These are phyloP conservation scores for Flaveria ramosissima DNA, from an alignment of 129 eudicot genomes.

Conservation along the genomic window DNA sequence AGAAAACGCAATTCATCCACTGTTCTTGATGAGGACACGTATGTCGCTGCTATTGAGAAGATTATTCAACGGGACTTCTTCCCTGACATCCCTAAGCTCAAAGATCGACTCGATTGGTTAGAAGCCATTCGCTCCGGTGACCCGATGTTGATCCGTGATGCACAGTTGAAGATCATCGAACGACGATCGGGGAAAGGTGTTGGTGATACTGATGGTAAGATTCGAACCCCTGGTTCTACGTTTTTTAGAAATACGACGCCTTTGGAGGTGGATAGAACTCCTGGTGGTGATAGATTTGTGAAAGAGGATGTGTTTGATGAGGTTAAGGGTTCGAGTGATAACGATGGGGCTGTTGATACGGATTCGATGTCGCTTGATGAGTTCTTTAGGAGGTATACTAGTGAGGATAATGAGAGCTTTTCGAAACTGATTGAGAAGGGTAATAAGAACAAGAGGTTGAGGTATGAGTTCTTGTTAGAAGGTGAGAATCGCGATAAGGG, in stretches of 20 bases:
- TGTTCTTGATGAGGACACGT: slow-evolving; percentile 84
- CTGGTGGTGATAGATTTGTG: slow-evolving; percentile 29
- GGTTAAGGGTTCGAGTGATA: background rate
- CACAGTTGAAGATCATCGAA: slow-evolving; percentile 84
- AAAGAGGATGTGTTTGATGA: slow-evolving; percentile 25
- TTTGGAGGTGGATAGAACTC: slow-evolving; percentile 44
- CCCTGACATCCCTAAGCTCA: slow-evolving; percentile 90
- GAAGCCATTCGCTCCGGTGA: slow-evolving; percentile 79
- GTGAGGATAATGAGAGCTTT: slow-evolving; percentile 94
- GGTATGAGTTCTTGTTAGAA: slow-evolving; percentile 65
- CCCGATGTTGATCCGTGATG: slow-evolving; percentile 83
- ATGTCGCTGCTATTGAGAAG: slow-evolving; percentile 89
- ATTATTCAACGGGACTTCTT: slow-evolving; percentile 92
- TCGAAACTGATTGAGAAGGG: slow-evolving; percentile 67
- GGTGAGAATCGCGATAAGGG: slow-evolving; percentile 55
- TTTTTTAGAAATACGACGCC: slow-evolving; percentile 66
- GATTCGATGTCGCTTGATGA: slow-evolving; percentile 55
- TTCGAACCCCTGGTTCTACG: slow-evolving; percentile 72
- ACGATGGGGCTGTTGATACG: slow-evolving; percentile 38
- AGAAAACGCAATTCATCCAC: slow-evolving; percentile 51
- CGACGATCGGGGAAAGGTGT: slow-evolving; percentile 51
- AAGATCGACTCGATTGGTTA: slow-evolving; percentile 94
- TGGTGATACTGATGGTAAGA: slow-evolving; percentile 44
- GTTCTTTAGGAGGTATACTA: slow-evolving; percentile 81
- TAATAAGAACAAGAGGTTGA: slow-evolving; percentile 70